phyloP scores from a whole-genome alignment of 1,139 yeast genomes.

The Protomyces arabidopsidicola region DNA sequence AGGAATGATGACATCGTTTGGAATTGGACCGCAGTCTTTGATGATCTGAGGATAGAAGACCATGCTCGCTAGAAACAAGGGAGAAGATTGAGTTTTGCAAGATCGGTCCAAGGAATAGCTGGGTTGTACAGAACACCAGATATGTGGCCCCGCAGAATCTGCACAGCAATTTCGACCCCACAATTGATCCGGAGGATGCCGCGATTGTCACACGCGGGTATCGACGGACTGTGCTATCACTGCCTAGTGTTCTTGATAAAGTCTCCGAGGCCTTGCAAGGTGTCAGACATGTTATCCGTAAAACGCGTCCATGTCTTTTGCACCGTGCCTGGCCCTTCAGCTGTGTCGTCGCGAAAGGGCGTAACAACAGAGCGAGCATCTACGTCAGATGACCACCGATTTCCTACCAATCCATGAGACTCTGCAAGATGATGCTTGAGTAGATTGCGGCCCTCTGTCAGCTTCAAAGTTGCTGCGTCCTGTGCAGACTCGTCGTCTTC shows the following conservation, averaged over 20 bases:
- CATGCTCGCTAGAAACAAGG: neutral
- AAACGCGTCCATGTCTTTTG: neutral
- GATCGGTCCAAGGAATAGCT: too few species aligned
- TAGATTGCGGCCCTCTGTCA: neutral
- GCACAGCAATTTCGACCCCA: neutral
- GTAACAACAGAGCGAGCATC: neutral
- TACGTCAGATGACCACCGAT: neutral
- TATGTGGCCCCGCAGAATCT: neutral
- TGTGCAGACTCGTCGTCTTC: neutral
- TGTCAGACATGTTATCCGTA: neutral
- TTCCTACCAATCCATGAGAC: neutral
- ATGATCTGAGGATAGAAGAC: slow-evolving; percentile 17
- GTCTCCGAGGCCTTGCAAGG: neutral
- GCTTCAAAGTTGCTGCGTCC: neutral
- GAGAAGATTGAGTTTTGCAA: too few species aligned
- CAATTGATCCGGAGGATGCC: neutral
- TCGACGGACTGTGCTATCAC: too few species aligned
- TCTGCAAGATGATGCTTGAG: neutral
- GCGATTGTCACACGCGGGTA: too few species aligned
- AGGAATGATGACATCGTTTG: slow-evolving; percentile 12
- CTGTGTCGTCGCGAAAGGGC: neutral
- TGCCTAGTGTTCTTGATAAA: neutral
- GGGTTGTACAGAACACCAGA: too few species aligned
- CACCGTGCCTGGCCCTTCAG: neutral
- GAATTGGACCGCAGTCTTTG: slow-evolving; percentile 15